Percentiles rank a stretch among this genome's conserved stretches.
Evolutionary conservation across 306 rosid species (phyloP).

Genomic region (Vicia faba): DNA sequence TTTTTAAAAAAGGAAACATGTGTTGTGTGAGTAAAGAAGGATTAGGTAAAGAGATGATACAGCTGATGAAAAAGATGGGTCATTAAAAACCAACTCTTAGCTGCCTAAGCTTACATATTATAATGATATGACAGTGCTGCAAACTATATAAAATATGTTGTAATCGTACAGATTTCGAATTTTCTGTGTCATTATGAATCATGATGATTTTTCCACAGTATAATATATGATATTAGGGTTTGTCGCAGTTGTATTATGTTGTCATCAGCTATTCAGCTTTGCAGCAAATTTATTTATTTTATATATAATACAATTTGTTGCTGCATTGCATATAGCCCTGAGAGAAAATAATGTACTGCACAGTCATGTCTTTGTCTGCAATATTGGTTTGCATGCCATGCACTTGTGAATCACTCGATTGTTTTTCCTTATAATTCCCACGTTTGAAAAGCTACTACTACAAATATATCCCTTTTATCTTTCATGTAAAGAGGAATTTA

Average conservation of each 20-base stretch:
- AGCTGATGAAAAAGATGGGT: constrained; percentile 40
- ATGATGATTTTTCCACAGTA: not conserved
- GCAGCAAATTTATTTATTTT: not conserved
- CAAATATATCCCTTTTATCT: no score
- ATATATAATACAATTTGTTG: not conserved
- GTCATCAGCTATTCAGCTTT: constrained; percentile 11
- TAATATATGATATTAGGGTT: constrained; percentile 6
- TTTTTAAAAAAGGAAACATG: not conserved
- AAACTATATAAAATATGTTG: not conserved
- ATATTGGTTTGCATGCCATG: not conserved
- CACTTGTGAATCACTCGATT: not conserved
- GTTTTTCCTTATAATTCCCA: no score
- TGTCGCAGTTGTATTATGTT: not conserved
- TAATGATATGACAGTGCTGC: constrained; percentile 9
- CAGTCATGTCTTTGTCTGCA: not conserved
- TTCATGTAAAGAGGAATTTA: no score
- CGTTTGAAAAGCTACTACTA: no score
- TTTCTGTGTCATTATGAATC: constrained; percentile 10
- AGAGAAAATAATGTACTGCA: not conserved
- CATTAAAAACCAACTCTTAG: constrained; percentile 5
- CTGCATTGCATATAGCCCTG: not conserved
- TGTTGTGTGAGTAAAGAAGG: constrained; percentile 9
- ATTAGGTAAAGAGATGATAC: constrained; percentile 15
- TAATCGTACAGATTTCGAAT: constrained; percentile 42
- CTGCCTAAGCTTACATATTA: not conserved